Conservation (phyloP, 2,329 filamentous ascomycete species). For the Aspergillus awamori region DNA sequence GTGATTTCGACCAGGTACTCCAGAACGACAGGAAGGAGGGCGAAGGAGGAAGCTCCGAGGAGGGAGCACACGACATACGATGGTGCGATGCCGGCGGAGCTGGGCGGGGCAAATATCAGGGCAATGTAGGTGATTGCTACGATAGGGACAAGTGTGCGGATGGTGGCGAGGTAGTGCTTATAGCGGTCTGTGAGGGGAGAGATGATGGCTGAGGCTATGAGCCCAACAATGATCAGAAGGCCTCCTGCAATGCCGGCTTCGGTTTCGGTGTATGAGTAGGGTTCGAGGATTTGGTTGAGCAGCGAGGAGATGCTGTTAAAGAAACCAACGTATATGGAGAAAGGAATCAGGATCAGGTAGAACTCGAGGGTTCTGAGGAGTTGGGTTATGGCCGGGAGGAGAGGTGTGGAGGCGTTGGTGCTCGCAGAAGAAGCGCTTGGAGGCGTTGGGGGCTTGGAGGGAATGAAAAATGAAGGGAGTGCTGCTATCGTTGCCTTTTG, state of each 20-base stretch:
- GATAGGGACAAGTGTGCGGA: slow-evolving; percentile 75
- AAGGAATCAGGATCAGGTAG: slow-evolving; percentile 80
- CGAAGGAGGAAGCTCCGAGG: slow-evolving; percentile 78
- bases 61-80: slow-evolving; percentile 75
- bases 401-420: slow-evolving; percentile 49
- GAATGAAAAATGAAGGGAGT: slow-evolving; percentile 80
- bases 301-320: slow-evolving; percentile 92
- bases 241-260: slow-evolving; percentile 89
- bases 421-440: slow-evolving; percentile 68
- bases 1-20: slow-evolving; percentile 87
- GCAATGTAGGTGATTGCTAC: slow-evolving; percentile 72
- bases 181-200: slow-evolving; percentile 83
- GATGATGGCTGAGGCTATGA: slow-evolving; percentile 73
- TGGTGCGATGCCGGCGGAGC: slow-evolving; percentile 51
- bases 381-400: slow-evolving; percentile 56
- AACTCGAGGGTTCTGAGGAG: slow-evolving; percentile 69
- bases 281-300: slow-evolving; percentile 84
- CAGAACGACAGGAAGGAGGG: slow-evolving; percentile 77
- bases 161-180: slow-evolving; percentile 73
- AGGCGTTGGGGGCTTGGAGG: slow-evolving; percentile 74
- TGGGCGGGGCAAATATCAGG: slow-evolving; percentile 78
- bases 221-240: slow-evolving; percentile 83
- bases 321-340: slow-evolving; percentile 80
- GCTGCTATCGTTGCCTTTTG: slow-evolving; percentile 63
- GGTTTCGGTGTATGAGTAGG: slow-evolving; percentile 81